Conservation (phyloP, 2,329 filamentous ascomycete genomes). For the Diaporthe batatas region DNA sequence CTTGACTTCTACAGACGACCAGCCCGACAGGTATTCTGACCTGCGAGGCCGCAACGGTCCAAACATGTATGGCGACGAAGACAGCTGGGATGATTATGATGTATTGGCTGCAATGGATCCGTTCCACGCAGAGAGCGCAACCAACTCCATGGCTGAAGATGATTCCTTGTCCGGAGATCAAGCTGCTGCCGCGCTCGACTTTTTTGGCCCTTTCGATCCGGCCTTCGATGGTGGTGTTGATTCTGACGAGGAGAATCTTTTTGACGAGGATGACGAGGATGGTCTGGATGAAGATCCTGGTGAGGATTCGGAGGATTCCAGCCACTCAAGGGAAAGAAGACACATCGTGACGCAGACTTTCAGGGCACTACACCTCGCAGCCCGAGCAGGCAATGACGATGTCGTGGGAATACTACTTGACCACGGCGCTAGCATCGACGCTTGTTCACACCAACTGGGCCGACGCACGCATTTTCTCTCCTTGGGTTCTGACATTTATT, state of each 20-base stretch:
- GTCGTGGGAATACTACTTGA: constrained; percentile 44
- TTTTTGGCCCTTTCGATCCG: background rate
- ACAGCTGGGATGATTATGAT: background rate
- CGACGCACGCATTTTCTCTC: constrained; percentile 41
- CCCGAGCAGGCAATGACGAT: constrained; percentile 45
- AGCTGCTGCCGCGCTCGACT: background rate
- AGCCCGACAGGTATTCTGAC: background rate
- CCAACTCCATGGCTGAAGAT: background rate
- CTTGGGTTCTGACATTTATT: constrained; percentile 30
- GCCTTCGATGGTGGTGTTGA: background rate
- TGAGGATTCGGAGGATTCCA: background rate
- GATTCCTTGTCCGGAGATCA: background rate
- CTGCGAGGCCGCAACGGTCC: background rate
- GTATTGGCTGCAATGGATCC: background rate
- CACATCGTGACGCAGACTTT: constrained; percentile 31
- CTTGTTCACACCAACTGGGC: constrained; percentile 43
- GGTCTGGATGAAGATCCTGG: background rate
- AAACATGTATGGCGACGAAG: background rate
- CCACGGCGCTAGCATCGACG: constrained; percentile 45
- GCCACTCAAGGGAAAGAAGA: no score
- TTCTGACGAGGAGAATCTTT: constrained; percentile 3
- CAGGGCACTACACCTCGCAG: constrained; percentile 47
- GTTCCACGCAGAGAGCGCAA: background rate
- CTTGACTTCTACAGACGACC: constrained; percentile 1
- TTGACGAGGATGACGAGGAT: constrained; percentile 17